A percentile compares a stretch with the other conserved stretches of the same genome.
Evolutionary conservation across 805 yeast species (phyloP).

Genomic region (Limtongia smithiae): DNA sequence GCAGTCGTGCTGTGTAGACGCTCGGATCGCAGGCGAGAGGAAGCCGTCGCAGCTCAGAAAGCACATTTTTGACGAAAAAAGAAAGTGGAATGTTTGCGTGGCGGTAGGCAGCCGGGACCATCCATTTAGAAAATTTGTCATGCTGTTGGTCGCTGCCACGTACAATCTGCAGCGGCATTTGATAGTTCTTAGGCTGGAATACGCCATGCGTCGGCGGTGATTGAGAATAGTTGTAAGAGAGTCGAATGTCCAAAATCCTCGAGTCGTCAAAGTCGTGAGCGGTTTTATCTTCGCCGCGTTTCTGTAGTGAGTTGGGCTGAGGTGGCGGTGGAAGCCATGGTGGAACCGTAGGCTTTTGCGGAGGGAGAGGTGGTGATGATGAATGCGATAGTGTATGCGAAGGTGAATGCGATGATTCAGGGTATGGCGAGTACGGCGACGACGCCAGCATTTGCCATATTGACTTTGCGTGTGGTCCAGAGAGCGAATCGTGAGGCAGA

Average conservation of each 20-base stretch:
- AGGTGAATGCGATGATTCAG: too few species aligned
- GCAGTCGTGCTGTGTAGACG: neutral
- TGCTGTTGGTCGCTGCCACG: too few species aligned
- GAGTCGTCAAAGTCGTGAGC: too few species aligned
- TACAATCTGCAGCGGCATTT: too few species aligned
- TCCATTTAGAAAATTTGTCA: neutral
- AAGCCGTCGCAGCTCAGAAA: constrained; percentile 1
- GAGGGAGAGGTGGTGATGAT: too few species aligned
- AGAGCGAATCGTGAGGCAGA: too few species aligned
- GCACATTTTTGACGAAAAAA: constrained; percentile 6
- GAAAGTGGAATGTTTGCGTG: constrained; percentile 13
- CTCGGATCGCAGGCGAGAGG: constrained; percentile 1
- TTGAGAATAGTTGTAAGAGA: constrained; percentile 3
- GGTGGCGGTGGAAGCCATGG: neutral
- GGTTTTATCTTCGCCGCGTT: neutral
- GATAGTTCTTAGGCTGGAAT: constrained; percentile 1
- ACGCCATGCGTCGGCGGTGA: constrained; percentile 5
- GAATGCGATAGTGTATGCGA: too few species aligned
- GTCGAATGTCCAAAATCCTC: constrained; percentile 3
- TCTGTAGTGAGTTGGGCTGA: neutral
- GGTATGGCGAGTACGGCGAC: too few species aligned
- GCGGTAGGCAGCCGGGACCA: neutral
- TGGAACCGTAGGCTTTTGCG: too few species aligned
- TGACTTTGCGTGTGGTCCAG: too few species aligned
- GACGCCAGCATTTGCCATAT: too few species aligned